phyloP scores from a whole-genome alignment of 306 rosid genomes.

The Fragaria ananassa region DNA sequence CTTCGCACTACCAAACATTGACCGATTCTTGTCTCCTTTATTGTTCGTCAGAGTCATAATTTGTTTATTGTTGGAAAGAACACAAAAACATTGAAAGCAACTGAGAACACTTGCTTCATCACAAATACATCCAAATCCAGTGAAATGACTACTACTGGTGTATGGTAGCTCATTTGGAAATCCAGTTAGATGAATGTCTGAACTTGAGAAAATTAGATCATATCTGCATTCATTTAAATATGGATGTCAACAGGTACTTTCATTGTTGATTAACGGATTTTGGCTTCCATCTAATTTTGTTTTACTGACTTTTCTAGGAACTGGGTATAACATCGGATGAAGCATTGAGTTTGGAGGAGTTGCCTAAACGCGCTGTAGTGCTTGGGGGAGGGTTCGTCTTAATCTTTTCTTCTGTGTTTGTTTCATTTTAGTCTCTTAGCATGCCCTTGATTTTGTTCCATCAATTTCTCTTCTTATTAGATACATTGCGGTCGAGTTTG shows the following conservation, averaged over 20 bases:
- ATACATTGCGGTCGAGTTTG: conserved; percentile 92
- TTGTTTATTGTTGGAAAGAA: neutral
- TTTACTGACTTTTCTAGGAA: conserved; percentile 49
- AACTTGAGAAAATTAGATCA: neutral
- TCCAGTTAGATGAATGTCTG: neutral
- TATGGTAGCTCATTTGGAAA: neutral
- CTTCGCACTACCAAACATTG: neutral
- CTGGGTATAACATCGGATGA: conserved; percentile 90
- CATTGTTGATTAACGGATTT: conserved; percentile 6
- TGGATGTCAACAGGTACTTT: neutral
- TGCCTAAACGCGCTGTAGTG: conserved; percentile 78
- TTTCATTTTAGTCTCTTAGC: conserved; percentile 15
- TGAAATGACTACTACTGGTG: neutral
- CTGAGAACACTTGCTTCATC: neutral
- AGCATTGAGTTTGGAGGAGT: conserved; percentile 93
- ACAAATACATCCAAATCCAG: neutral
- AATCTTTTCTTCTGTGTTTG: conserved; percentile 18
- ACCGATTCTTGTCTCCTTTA: neutral
- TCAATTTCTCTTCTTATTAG: conserved; percentile 35
- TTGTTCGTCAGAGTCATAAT: neutral
- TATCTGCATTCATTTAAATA: conserved; percentile 8
- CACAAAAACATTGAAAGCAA: neutral
- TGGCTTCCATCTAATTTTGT: neutral
- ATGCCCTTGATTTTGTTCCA: conserved; percentile 14
- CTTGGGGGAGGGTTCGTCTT: conserved; percentile 88